Conservation (phyloP, 495 filamentous ascomycete genomes). For the Penicillium cosmopolitanum region DNA sequence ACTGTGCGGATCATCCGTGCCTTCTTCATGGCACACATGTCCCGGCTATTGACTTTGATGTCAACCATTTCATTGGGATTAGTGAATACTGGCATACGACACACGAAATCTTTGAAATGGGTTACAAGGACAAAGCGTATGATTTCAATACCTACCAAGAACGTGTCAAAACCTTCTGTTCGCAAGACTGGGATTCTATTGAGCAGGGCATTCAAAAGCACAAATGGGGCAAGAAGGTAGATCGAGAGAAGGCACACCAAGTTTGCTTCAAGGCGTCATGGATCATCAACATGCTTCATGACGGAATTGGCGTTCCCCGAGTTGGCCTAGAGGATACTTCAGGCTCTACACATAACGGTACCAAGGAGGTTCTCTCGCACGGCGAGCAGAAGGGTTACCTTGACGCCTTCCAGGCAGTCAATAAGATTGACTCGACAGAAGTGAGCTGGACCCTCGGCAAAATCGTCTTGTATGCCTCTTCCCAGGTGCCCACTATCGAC, state of each 20-base stretch:
- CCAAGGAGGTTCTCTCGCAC: slow-evolving; percentile 69
- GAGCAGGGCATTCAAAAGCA: slow-evolving; percentile 61
- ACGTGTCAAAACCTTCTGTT: slow-evolving; percentile 83
- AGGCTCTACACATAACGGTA: slow-evolving; percentile 63
- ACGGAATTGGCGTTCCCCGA: slow-evolving; percentile 93
- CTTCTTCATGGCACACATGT: slow-evolving; percentile 87
- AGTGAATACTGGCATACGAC: slow-evolving; percentile 99
- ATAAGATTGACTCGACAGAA: slow-evolving; percentile 90
- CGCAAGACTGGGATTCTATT: slow-evolving; percentile 78
- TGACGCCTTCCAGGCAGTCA: slow-evolving; percentile 88
- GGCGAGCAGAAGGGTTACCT: slow-evolving; percentile 80
- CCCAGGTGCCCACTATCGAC: slow-evolving; percentile 71
- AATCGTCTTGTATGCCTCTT: slow-evolving; percentile 95
- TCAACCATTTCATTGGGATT: slow-evolving; percentile 98
- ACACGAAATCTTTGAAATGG: slow-evolving; percentile 86
- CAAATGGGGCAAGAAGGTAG: slow-evolving; percentile 79
- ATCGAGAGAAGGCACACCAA: slow-evolving; percentile 72
- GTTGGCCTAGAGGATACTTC: slow-evolving; percentile 72
- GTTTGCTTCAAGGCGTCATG: slow-evolving; percentile 98
- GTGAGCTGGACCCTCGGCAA: slow-evolving; percentile 99
- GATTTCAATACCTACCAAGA: slow-evolving; percentile 91
- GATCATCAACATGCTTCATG: slow-evolving; percentile 94
- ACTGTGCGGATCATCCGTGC: slow-evolving; percentile 83
- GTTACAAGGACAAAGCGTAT: slow-evolving; percentile 80
- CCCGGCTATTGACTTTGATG: slow-evolving; percentile 94